phyloP scores from a whole-genome alignment of 768 basidiomycete species.

The Xerocomus potaroensis region DNA sequence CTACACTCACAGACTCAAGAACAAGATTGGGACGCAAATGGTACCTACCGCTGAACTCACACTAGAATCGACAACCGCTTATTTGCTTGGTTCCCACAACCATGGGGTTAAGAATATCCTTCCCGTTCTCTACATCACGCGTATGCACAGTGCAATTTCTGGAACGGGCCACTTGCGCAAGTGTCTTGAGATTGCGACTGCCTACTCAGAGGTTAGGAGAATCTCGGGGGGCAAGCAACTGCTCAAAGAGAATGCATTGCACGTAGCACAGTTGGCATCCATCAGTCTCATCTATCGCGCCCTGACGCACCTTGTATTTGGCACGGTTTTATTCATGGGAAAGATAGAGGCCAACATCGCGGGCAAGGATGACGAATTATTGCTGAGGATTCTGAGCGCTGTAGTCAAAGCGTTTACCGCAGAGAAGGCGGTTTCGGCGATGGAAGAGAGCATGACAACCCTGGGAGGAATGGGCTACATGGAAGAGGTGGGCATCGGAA shows the following conservation, averaged over 20 bases:
- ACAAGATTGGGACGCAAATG: constrained; percentile 72
- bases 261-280: constrained; percentile 60
- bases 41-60: constrained; percentile 75
- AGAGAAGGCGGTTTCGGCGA: constrained; percentile 55
- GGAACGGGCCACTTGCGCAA: constrained; percentile 57
- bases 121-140: constrained; percentile 74
- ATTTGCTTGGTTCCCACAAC: constrained; percentile 55
- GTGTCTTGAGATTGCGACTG: constrained; percentile 59
- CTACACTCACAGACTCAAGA: constrained; percentile 67
- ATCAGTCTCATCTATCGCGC: constrained; percentile 63
- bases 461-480: constrained; percentile 80
- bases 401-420: constrained; percentile 68
- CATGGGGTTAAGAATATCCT: constrained; percentile 64
- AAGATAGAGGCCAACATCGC: constrained; percentile 55
- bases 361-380: constrained; percentile 42
- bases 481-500: constrained; percentile 73
- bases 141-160: constrained; percentile 57
- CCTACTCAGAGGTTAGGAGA: constrained; percentile 57
- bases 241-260: constrained; percentile 52
- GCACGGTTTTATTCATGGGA: constrained; percentile 54
- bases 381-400: constrained; percentile 64
- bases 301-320: constrained; percentile 59
- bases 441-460: constrained; percentile 72
- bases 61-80: constrained; percentile 54
- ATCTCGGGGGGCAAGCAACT: constrained; percentile 49